phyloP scores from a whole-genome alignment of 1,284 basidiomycete genomes.

The Cutaneotrichosporon mucoides region DNA sequence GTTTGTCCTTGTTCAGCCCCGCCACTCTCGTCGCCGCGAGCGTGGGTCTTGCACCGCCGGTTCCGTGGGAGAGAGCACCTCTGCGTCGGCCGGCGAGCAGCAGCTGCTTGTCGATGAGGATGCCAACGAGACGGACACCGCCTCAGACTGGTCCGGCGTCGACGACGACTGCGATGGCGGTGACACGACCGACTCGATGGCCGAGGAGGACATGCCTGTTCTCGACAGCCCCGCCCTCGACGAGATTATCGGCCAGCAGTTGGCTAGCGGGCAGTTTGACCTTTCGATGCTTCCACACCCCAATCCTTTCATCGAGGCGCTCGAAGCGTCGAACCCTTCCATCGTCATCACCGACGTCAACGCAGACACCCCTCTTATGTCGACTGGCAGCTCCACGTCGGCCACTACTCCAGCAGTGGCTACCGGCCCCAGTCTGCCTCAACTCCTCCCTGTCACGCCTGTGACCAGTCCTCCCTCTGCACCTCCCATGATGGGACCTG shows the following conservation, averaged over 20 bases:
- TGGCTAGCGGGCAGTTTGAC: conserved; percentile 6
- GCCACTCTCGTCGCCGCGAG: conserved; percentile 27
- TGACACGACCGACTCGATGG: conserved; percentile 48
- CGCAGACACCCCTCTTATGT: conserved; percentile 23
- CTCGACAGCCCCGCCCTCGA: conserved; percentile 43
- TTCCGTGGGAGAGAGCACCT: conserved; percentile 35
- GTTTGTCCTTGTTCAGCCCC: conserved; percentile 43
- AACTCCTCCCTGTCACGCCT: conserved; percentile 1
- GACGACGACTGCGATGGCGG: conserved; percentile 36
- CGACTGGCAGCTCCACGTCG: conserved; percentile 18
- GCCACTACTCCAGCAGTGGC: neutral
- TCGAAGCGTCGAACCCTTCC: conserved; percentile 14
- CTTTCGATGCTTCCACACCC: conserved; percentile 2
- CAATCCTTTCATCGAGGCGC: conserved; percentile 1
- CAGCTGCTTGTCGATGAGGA: conserved; percentile 42
- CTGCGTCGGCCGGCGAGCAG: conserved; percentile 32
- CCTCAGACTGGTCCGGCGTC: conserved; percentile 34
- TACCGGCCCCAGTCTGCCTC: conserved; percentile 5
- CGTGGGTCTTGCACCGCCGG: conserved; percentile 25
- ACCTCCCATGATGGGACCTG: conserved; percentile 7
- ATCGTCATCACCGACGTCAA: conserved; percentile 27
- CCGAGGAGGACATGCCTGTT: conserved; percentile 49
- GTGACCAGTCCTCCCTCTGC: conserved; percentile 1
- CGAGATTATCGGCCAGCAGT: conserved; percentile 36
- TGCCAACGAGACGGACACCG: conserved; percentile 27